phyloP scores from a whole-genome alignment of 495 filamentous ascomycete species.

The Usnea hakonensis region DNA sequence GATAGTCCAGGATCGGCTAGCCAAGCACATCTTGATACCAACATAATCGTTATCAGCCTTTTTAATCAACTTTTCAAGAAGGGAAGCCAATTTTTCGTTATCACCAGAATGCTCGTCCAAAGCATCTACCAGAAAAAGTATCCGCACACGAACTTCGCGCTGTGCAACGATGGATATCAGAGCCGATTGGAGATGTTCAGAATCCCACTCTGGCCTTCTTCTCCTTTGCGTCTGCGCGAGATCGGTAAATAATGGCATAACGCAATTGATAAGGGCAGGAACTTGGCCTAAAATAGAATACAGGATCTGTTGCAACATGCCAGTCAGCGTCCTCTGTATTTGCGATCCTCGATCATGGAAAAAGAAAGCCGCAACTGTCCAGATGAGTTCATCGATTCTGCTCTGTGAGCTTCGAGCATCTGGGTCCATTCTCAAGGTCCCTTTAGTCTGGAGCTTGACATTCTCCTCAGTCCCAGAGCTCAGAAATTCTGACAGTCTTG shows the following conservation, averaged over 20 bases:
- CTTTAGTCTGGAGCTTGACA: too few relatives aligned
- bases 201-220: slow-evolving; percentile 13
- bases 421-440: too few relatives aligned
- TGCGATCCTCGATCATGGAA: slow-evolving; percentile 26
- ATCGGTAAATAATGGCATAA: slow-evolving; percentile 6
- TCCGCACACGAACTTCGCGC: slow-evolving; percentile 2
- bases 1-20: slow-evolving; percentile 23
- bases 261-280: slow-evolving; percentile 6
- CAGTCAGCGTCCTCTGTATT: slow-evolving; percentile 22
- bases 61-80: slow-evolving; percentile 12
- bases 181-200: slow-evolving; percentile 1
- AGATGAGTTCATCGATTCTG: not conserved
- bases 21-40: slow-evolving; percentile 21
- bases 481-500: slow-evolving; percentile 6
- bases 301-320: slow-evolving; percentile 21
- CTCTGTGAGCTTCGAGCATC: too few relatives aligned
- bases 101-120: slow-evolving; percentile 25
- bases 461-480: too few relatives aligned
- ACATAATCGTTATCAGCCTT: slow-evolving; percentile 9
- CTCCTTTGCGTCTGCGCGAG: slow-evolving; percentile 13
- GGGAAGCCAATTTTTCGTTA: slow-evolving; percentile 15
- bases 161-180: slow-evolving; percentile 13
- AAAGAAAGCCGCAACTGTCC: slow-evolving; percentile 20
- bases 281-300: slow-evolving; percentile 14
- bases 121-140: slow-evolving; percentile 25